Percentiles rank a stretch among this genome's conserved stretches.
phyloP scores from a whole-genome alignment of 1,284 basidiomycete genomes.

The Pyrrhoderma lamaoense region DNA sequence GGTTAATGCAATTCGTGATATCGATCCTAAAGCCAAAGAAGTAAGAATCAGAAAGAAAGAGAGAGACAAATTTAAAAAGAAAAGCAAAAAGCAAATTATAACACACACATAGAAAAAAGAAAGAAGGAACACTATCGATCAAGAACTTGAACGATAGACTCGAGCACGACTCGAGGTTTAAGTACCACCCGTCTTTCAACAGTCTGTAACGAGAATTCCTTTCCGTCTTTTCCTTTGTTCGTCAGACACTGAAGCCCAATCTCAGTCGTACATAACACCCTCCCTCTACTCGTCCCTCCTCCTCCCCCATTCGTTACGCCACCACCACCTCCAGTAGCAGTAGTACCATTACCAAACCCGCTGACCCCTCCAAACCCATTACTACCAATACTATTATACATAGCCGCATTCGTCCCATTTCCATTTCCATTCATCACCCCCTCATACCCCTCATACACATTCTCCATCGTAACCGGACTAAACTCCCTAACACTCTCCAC shows the following conservation, averaged over 20 bases:
- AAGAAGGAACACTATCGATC: constrained; percentile 15
- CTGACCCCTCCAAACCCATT: too few species aligned
- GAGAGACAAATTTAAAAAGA: too few species aligned
- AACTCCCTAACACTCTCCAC: constrained; percentile 46
- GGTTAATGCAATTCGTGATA: too few species aligned
- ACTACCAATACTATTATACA: too few species aligned
- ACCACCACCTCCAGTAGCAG: not conserved
- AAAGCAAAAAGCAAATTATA: too few species aligned
- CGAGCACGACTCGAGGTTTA: constrained; percentile 63
- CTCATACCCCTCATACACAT: constrained; percentile 56
- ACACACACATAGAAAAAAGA: constrained; percentile 3
- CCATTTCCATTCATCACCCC: too few species aligned
- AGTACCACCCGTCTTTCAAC: constrained; percentile 55
- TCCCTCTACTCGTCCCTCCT: constrained; percentile 34
- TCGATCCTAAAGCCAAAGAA: too few species aligned
- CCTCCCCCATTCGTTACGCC: constrained; percentile 17
- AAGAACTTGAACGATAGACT: constrained; percentile 42
- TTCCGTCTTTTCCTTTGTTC: constrained; percentile 31
- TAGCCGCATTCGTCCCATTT: too few species aligned
- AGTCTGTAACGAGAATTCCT: constrained; percentile 29
- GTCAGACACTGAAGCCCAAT: constrained; percentile 59
- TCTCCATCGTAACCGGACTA: constrained; percentile 48
- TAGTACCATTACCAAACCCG: too few species aligned
- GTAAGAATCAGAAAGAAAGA: too few species aligned
- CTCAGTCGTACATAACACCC: constrained; percentile 62